Evolutionary conservation across 768 basidiomycete genomes (phyloP).

Genomic region (Collybia nuda): DNA sequence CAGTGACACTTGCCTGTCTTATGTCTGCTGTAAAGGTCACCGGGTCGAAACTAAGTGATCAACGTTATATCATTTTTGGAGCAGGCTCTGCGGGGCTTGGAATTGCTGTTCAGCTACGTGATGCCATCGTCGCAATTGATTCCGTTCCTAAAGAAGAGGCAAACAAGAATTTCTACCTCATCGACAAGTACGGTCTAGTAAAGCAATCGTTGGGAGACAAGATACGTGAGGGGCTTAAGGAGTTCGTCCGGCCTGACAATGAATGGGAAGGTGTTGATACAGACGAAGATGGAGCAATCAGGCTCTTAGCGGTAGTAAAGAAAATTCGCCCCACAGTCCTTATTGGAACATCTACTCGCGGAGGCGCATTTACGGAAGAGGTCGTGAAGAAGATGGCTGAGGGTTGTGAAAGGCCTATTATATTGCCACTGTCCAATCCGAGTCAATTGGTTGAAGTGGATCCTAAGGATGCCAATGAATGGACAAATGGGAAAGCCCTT

Average conservation of each 20-base stretch:
- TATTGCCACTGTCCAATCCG: constrained; percentile 84
- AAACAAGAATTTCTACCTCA: constrained; percentile 64
- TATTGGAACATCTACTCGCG: constrained; percentile 80
- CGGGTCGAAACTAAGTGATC: constrained; percentile 62
- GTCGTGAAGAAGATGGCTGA: constrained; percentile 68
- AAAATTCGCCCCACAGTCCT: constrained; percentile 77
- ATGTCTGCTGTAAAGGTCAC: constrained; percentile 72
- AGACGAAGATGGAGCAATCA: constrained; percentile 40
- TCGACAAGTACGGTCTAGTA: constrained; percentile 69
- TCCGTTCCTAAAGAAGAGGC: constrained; percentile 56
- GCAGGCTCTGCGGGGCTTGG: constrained; percentile 84
- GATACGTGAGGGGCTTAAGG: constrained; percentile 45
- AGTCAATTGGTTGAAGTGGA: constrained; percentile 73
- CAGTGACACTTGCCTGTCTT: constrained; percentile 68
- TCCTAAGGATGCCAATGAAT: constrained; percentile 68
- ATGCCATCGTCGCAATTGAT: constrained; percentile 66
- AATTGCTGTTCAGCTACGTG: constrained; percentile 72
- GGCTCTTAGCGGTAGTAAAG: constrained; percentile 69
- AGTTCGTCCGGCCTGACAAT: constrained; percentile 57
- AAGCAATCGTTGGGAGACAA: constrained; percentile 44
- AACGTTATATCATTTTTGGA: constrained; percentile 78
- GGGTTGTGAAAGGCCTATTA: constrained; percentile 72
- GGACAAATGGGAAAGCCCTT: constrained; percentile 79
- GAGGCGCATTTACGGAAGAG: constrained; percentile 77
- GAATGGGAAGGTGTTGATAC: constrained; percentile 47